Evolutionary conservation across 2,329 filamentous ascomycete genomes (phyloP).

Genomic region (Boeremia lycopersici): DNA sequence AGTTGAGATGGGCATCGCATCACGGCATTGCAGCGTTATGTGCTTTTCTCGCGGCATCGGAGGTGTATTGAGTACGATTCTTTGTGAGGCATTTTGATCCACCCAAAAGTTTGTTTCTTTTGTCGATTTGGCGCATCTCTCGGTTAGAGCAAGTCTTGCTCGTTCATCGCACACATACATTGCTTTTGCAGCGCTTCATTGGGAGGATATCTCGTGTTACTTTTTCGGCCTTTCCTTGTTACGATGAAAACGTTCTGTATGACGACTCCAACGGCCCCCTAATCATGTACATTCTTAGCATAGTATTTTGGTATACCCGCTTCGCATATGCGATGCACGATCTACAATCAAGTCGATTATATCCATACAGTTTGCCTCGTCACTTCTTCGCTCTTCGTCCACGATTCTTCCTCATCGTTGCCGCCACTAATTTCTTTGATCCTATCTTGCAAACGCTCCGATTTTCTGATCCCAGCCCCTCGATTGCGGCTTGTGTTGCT

Average conservation of each 20-base stretch:
- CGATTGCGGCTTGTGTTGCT: background rate
- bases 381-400: background rate
- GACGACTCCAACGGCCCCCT: conserved; percentile 8
- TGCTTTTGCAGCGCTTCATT: background rate
- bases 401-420: background rate
- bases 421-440: conserved; percentile 11
- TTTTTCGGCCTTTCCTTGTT: background rate
- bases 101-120: conserved; percentile 10
- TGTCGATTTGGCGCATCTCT: background rate
- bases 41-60: conserved; percentile 12
- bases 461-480: conserved; percentile 3
- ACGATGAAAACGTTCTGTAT: conserved; percentile 10
- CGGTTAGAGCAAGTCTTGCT: conserved; percentile 2
- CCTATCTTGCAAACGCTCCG: background rate
- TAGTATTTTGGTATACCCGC: conserved; percentile 18
- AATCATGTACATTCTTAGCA: conserved; percentile 15
- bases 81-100: background rate
- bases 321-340: conserved; percentile 7
- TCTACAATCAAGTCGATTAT: conserved; percentile 2
- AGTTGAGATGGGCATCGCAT: background rate
- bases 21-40: background rate
- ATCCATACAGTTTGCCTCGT: background rate
- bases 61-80: conserved; percentile 1
- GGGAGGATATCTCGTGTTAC: conserved; percentile 6
- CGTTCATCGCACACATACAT: background rate